These are phyloP conservation scores for Daldinia concentrica DNA, from an alignment of 495 filamentous ascomycete genomes.

Conservation along the genomic window DNA sequence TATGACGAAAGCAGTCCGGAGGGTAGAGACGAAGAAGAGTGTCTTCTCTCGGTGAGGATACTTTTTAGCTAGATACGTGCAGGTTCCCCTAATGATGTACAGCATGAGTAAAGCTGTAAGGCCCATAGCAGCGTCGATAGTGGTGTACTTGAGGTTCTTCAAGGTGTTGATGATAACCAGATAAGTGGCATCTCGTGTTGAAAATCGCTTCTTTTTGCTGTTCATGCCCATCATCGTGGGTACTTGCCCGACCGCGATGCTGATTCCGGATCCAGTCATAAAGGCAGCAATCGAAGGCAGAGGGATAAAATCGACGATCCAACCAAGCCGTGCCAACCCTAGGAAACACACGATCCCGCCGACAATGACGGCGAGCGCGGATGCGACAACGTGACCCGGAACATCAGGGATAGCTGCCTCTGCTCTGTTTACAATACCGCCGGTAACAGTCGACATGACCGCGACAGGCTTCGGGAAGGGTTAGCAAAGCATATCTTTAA, in stretches of 20 bases:
- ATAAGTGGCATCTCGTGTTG: slow-evolving; percentile 59
- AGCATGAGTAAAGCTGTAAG: slow-evolving; percentile 60
- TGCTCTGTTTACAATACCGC: slow-evolving; percentile 68
- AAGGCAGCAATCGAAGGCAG: slow-evolving; percentile 61
- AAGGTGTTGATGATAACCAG: slow-evolving; percentile 63
- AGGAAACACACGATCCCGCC: slow-evolving; percentile 58
- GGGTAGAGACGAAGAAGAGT: slow-evolving; percentile 57
- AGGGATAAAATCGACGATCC: slow-evolving; percentile 64
- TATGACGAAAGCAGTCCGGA: slow-evolving; percentile 57
- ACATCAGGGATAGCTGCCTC: slow-evolving; percentile 32
- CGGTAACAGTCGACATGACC: slow-evolving; percentile 90
- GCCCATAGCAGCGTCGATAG: slow-evolving; percentile 63
- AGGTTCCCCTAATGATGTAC: slow-evolving; percentile 58
- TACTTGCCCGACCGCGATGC: slow-evolving; percentile 61
- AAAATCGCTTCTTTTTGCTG: slow-evolving; percentile 50
- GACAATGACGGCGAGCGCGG: slow-evolving; percentile 58
- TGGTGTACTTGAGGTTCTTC: slow-evolving; percentile 54
- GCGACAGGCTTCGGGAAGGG: slow-evolving; percentile 75
- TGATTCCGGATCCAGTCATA: slow-evolving; percentile 65
- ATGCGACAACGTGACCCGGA: slow-evolving; percentile 59
- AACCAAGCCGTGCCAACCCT: slow-evolving; percentile 60
- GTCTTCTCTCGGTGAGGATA: slow-evolving; percentile 51
- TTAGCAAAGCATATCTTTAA: slow-evolving; percentile 8
- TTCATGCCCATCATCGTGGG: slow-evolving; percentile 59
- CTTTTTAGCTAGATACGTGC: slow-evolving; percentile 53